Base-by-base conservation (phyloP, 2,329 filamentous ascomycete genomes). In the Colletotrichum falcatum region DNA sequence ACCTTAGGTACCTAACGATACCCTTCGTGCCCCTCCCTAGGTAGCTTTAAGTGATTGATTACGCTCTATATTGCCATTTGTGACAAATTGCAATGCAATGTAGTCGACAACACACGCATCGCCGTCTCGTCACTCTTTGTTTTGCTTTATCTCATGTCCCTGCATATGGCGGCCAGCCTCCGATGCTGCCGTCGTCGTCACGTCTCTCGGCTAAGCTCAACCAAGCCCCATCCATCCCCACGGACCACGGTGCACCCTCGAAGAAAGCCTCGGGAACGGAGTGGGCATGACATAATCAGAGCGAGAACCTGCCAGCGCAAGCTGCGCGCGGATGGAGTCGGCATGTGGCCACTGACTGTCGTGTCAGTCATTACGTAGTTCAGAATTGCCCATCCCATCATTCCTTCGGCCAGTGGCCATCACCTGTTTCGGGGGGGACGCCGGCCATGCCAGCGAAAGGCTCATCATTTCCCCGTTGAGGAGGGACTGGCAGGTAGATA, bases 301-400 rank as follows among this genome's bases (percentile, higher is more conserved):
- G 23, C 26, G 12, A 58, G 33, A 55, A 48, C 33, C 48, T 56
- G 66, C 62, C 55, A 56, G 58, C 33, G 33, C 23, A 35, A 48
- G 42, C 30, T 39, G 30, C 59, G 20, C 23, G 20, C 67, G 56
- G 53, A 67, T 71, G 64, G 51, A 58, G 53, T 67, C 64, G 53
- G 64, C 68, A 53, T 59, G 68, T 71, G 68, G 68, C 64, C 53
- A 71, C 48, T 65, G n/a, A 28, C 37, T 37, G 58, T 67, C 68
- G 58, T 67, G 64, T 67, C 64, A 70, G 59, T 67, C 64, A 70
- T 68, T 70, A 68, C 68, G 68, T 70, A 62, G n/a, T n/a, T n/a
- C n/a, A n/a, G 64, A 68, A 63, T 51, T 56, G 26, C 63, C 61
- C 44, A 44, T 44, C 28, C 67, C 33, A 55, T 49, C 42, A 61